Percentiles rank a stretch among this genome's conserved stretches.
phyloP scores from a whole-genome alignment of 2,329 filamentous ascomycete genomes.

The Botrytis aclada region DNA sequence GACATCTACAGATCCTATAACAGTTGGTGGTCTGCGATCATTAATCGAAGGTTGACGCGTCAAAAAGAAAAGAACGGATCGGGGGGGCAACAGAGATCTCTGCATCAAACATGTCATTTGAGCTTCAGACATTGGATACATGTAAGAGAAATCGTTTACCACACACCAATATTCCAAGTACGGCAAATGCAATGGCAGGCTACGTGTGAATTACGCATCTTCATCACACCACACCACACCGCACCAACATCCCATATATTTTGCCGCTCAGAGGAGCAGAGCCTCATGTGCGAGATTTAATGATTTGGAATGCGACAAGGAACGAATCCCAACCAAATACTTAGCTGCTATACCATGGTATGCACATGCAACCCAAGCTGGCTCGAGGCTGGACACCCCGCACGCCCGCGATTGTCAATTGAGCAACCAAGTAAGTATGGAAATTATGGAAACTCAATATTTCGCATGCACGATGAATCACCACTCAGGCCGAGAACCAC shows the following conservation, averaged over 20 bases:
- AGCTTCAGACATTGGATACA: constrained; percentile 6
- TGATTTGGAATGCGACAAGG: not conserved
- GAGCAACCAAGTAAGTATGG: not conserved
- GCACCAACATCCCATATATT: not conserved
- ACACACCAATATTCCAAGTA: not conserved
- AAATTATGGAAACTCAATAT: not conserved
- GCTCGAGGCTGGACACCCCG: constrained; percentile 2
- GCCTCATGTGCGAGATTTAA: not conserved
- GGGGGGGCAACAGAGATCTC: not conserved
- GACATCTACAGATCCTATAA: not conserved
- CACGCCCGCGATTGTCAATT: not conserved
- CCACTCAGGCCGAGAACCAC: not conserved
- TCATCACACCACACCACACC: not conserved
- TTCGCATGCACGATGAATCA: constrained; percentile 13
- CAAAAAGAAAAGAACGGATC: not conserved
- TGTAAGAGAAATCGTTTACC: constrained; percentile 2
- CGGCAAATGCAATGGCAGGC: not conserved
- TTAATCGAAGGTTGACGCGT: constrained; percentile 2
- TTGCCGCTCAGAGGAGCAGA: not conserved
- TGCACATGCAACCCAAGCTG: not conserved
- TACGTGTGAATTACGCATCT: constrained; percentile 7
- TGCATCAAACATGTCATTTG: not conserved
- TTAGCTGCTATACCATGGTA: not conserved
- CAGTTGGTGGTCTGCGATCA: not conserved
- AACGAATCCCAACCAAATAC: not conserved